Conservation (phyloP, 73 alveolate species). For the Paramecium caudatum region DNA sequence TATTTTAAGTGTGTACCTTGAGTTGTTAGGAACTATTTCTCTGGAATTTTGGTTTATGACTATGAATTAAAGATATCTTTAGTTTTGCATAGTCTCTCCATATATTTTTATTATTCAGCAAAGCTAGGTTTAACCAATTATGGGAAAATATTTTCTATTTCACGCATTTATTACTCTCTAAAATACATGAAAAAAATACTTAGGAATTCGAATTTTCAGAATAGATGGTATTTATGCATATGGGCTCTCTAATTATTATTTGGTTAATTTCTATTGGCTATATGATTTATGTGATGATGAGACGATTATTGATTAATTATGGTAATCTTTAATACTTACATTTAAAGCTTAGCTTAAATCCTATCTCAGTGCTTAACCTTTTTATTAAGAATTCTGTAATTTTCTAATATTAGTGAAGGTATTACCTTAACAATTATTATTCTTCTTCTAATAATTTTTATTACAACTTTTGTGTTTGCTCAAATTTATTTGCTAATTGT, state of each 20-base stretch:
- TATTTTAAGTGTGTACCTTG: neutral
- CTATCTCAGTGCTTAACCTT: neutral
- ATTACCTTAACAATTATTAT: conserved; percentile 28
- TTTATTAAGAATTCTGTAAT: conserved; percentile 11
- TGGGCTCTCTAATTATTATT: conserved; percentile 28
- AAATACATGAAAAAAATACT: neutral
- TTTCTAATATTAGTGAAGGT: neutral
- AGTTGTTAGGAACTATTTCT: too few relatives aligned
- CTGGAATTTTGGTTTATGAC: too few relatives aligned
- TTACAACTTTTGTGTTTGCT: neutral
- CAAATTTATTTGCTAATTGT: neutral
- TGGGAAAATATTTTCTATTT: neutral
- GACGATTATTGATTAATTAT: neutral
- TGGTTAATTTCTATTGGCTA: conserved; percentile 23
- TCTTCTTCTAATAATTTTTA: conserved; percentile 6
- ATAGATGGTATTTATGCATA: conserved; percentile 15
- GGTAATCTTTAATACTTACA: neutral
- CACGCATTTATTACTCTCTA: neutral
- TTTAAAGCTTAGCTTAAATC: conserved; percentile 6
- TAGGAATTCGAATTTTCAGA: neutral
- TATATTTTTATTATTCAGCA: neutral
- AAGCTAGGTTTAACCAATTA: neutral
- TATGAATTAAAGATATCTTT: too few relatives aligned
- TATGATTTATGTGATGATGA: neutral
- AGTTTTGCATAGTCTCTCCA: conserved; percentile 1